phyloP scores from a whole-genome alignment of 2,329 filamentous ascomycete species.

The Botrytis fabae region DNA sequence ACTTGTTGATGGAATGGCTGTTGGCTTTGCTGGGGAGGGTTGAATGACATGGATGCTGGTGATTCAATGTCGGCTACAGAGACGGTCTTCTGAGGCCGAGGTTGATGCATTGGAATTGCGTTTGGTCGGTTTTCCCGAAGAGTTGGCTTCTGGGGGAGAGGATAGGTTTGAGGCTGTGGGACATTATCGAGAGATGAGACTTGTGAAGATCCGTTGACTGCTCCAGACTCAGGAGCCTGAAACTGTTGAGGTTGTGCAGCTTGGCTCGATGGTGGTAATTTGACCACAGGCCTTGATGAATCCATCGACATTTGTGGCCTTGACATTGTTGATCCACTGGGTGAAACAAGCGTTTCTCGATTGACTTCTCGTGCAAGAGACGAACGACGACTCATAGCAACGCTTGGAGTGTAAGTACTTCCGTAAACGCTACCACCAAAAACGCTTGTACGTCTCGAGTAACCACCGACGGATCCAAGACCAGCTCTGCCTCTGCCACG shows the following conservation, averaged over 20 bases:
- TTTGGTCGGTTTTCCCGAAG: slow-evolving; percentile 57
- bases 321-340: slow-evolving; percentile 75
- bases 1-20: slow-evolving; percentile 94
- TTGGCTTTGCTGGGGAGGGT: slow-evolving; percentile 65
- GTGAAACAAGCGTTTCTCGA: slow-evolving; percentile 76
- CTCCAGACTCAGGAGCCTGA: slow-evolving; percentile 40
- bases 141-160: slow-evolving; percentile 58
- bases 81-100: slow-evolving; percentile 89
- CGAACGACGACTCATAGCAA: slow-evolving; percentile 85
- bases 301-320: slow-evolving; percentile 64
- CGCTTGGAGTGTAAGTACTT: slow-evolving; percentile 80
- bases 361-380: slow-evolving; percentile 69
- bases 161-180: slow-evolving; percentile 52
- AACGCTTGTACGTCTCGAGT: slow-evolving; percentile 79
- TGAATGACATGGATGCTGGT: slow-evolving; percentile 57
- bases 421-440: slow-evolving; percentile 68
- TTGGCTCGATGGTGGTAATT: slow-evolving; percentile 64
- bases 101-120: slow-evolving; percentile 81
- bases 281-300: slow-evolving; percentile 70
- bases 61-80: slow-evolving; percentile 92
- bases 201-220: slow-evolving; percentile 30
- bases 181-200: slow-evolving; percentile 47
- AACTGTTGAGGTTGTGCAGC: slow-evolving; percentile 33
- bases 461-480: slow-evolving; percentile 65
- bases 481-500: slow-evolving; percentile 71